Evolutionary conservation across 257 asterid species (phyloP), one percentile per base, ranked within the genome.

Genomic region (Voacanga thouarsii): DNA sequence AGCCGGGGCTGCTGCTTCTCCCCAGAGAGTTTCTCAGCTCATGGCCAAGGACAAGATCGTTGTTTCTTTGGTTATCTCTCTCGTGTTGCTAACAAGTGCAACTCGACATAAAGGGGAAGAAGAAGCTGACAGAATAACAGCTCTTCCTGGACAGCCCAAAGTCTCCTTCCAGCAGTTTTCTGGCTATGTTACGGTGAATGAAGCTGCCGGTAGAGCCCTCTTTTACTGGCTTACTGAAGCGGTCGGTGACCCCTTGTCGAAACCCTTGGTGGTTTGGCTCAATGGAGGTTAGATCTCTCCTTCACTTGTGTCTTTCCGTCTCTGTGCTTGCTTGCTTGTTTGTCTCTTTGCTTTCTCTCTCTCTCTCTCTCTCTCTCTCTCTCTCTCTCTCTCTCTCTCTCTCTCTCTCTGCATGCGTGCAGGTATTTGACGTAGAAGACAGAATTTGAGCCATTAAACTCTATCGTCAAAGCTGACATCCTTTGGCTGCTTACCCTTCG

Each of bases 141-240:
- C 89, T 21, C 92, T 94, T 30, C 98, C 98, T 15, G 97, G 97
- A n/a, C 98, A 94, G 80, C 98, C 98, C 0, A 72, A 84, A 23
- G 97, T 94, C 57, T 73, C 84, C 11, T 94, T 94, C 65, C 86
- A 83, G 43, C 98, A 94, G 79, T 94, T 86, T 66, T 92, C 98
- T 56, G 98, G 98, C 55, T 94, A 94, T 49, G 96, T 94, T 59
- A 89, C 97, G 14, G 98, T 92, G 78, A 79, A 88, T 37, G 81
- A 88, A 76, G 84, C 59, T 56, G 96, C 96, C 47, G 97, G 95
- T 44, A 84, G 98, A 80, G 97, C 97, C 64, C 93, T 94, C 81
- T 94, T 94, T 60, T 94, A 94, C 69, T 94, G 97, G 97, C 94
- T 94, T 0, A 90, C 96, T 1, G 98, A 94, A 78, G 96, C 98